Evolutionary conservation across 768 basidiomycete species (phyloP).

Genomic region (Chalciporus chontae): DNA sequence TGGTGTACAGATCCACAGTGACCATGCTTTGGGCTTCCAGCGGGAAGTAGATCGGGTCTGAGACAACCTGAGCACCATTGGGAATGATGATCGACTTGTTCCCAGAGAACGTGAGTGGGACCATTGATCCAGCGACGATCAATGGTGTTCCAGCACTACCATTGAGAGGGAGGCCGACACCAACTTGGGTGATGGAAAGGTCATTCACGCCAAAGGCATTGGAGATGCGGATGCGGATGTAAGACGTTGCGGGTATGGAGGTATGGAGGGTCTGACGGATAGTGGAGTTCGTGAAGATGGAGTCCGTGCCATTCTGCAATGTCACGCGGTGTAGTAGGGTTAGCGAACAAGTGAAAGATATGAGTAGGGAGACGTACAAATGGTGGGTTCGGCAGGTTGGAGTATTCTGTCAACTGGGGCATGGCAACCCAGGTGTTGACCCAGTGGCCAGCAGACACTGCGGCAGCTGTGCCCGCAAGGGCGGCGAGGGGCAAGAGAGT

Average conservation of each 20-base stretch:
- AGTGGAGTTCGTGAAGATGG: not conserved
- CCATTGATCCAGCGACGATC: not conserved
- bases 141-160: not conserved
- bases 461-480: not conserved
- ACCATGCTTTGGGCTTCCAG: not conserved
- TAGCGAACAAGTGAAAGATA: not conserved
- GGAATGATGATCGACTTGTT: not conserved
- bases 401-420: constrained; percentile 6
- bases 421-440: constrained; percentile 6
- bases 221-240: not conserved
- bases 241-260: not conserved
- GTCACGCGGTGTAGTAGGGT: not conserved
- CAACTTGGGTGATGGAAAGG: not conserved
- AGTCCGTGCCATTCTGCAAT: not conserved
- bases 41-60: not conserved
- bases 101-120: not conserved
- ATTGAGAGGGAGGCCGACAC: not conserved
- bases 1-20: no score
- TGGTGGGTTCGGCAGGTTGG: constrained; percentile 1
- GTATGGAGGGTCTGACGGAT: not conserved
- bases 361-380: not conserved
- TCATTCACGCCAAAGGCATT: not conserved
- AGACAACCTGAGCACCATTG: not conserved
- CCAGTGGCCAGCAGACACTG: not conserved
- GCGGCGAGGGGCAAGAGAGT: not conserved